Conservation (phyloP, 176 grass and related monocot genomes). For the Bothriochloa decipiens region DNA sequence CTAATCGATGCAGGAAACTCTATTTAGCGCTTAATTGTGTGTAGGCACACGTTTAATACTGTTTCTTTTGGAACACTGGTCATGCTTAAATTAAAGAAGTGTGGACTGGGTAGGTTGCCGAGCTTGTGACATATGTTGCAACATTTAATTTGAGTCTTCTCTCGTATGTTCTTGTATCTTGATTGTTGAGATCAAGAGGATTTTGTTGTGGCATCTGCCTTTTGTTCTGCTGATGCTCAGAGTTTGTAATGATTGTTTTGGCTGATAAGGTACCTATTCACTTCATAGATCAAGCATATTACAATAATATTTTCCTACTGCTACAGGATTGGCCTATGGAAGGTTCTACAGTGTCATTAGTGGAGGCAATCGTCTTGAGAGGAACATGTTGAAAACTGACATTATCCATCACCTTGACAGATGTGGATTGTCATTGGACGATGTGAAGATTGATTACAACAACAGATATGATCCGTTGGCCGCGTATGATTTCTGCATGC, state of each 20-base stretch:
- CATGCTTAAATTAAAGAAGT: background rate
- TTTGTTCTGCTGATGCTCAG: background rate
- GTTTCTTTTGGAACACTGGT: background rate
- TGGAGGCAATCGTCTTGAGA: constrained; percentile 39
- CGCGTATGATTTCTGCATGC: constrained; percentile 48
- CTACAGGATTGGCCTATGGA: constrained; percentile 73
- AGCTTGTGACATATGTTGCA: background rate
- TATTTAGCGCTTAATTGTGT: background rate
- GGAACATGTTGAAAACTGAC: constrained; percentile 86
- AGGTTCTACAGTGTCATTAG: constrained; percentile 38
- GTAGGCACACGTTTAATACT: background rate
- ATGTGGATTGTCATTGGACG: constrained; percentile 65
- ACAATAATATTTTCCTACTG: constrained; percentile 31
- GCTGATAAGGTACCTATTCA: constrained; percentile 12
- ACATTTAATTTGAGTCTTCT: background rate
- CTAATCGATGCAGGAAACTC: background rate
- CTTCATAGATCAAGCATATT: background rate
- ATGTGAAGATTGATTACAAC: constrained; percentile 88
- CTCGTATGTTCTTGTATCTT: constrained; percentile 12
- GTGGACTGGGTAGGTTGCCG: background rate
- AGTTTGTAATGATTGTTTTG: background rate
- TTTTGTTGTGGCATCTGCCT: constrained; percentile 21
- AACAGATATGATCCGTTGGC: constrained; percentile 56
- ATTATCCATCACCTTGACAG: constrained; percentile 77
- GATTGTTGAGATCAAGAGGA: constrained; percentile 1